These are phyloP conservation scores for Jamesozyma rosinii DNA, from an alignment of 805 yeast species.

Conservation along the genomic window DNA sequence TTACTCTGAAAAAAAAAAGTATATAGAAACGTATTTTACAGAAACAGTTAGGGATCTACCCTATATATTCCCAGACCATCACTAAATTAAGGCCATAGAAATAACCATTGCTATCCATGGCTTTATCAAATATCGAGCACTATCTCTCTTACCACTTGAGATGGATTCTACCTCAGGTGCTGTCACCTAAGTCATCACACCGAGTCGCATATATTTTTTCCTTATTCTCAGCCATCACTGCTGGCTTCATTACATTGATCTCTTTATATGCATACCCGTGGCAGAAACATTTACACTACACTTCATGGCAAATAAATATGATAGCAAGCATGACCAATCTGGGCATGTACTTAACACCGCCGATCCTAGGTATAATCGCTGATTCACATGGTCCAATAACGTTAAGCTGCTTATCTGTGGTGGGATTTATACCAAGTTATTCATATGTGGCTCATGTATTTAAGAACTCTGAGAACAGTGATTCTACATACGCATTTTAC, in stretches of 20 bases:
- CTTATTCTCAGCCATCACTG: conserved; percentile 55
- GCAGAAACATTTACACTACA: conserved; percentile 46
- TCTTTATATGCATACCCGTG: conserved; percentile 71
- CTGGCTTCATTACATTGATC: conserved; percentile 77
- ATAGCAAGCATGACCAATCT: conserved; percentile 65
- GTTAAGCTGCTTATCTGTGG: conserved; percentile 50
- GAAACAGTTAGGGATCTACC: too few relatives aligned
- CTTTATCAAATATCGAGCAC: conserved; percentile 24
- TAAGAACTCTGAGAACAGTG: conserved; percentile 16
- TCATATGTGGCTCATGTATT: conserved; percentile 36
- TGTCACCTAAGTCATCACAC: conserved; percentile 36
- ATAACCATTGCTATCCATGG: too few relatives aligned
- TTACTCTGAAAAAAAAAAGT: too few relatives aligned
- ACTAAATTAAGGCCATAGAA: too few relatives aligned
- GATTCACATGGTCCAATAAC: conserved; percentile 80
- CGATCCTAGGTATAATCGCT: conserved; percentile 70
- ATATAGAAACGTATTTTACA: too few relatives aligned
- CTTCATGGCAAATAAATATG: conserved; percentile 60
- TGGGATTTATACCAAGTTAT: conserved; percentile 64
- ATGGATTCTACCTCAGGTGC: conserved; percentile 33
- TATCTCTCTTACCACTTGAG: conserved; percentile 40
- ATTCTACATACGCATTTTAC: conserved; percentile 18
- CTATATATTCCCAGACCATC: too few relatives aligned
- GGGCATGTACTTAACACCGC: conserved; percentile 81
- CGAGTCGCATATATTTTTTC: conserved; percentile 41